Evolutionary conservation across 306 rosid species (phyloP).

Genomic region (Casuarina glauca): DNA sequence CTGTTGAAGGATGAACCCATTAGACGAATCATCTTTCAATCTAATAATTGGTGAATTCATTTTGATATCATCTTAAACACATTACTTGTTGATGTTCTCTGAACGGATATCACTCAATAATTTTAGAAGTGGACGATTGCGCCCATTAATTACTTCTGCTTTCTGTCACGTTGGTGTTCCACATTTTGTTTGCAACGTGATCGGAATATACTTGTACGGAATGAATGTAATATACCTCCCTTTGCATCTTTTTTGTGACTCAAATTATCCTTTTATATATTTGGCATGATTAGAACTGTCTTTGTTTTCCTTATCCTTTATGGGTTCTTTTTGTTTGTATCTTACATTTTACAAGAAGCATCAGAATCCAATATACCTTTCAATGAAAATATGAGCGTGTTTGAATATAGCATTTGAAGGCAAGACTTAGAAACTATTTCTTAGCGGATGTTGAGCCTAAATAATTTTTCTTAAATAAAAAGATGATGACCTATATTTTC

Average conservation of each 20-base stretch:
- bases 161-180: conserved; percentile 67
- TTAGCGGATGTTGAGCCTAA: neutral
- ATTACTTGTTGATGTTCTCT: conserved; percentile 35
- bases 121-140: conserved; percentile 64
- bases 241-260: conserved; percentile 15
- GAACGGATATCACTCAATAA: conserved; percentile 74
- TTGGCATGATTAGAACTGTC: conserved; percentile 15
- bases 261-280: no score
- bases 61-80: conserved; percentile 17
- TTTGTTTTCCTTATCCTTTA: neutral
- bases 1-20: conserved; percentile 20
- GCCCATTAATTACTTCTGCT: conserved; percentile 82
- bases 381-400: neutral
- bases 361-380: neutral
- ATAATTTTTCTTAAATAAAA: neutral
- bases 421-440: neutral
- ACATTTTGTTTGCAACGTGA: conserved; percentile 76
- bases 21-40: conserved; percentile 18
- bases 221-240: conserved; percentile 46
- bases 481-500: neutral
- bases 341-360: neutral
- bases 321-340: conserved; percentile 8
- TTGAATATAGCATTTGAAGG: neutral
- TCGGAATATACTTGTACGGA: conserved; percentile 89
- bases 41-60: conserved; percentile 20